Conservation (phyloP, 169 alveolate species). For the Plasmodium cynomolgi region DNA sequence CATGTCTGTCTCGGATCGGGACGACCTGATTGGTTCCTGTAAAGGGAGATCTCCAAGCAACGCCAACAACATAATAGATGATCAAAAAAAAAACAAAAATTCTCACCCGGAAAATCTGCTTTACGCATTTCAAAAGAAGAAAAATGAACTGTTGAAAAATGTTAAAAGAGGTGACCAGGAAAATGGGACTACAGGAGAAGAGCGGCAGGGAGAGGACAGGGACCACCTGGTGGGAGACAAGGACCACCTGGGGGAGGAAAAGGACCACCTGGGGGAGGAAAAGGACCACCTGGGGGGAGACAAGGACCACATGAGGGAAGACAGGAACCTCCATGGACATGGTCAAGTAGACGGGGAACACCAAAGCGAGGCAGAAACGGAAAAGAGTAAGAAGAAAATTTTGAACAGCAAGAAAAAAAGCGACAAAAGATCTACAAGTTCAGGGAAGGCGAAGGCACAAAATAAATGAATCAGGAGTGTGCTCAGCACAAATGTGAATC, state of each 20-base stretch:
- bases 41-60: background rate
- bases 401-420: background rate
- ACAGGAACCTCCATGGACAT: background rate
- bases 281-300: background rate
- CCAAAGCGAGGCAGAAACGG: slow-evolving; percentile 38
- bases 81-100: background rate
- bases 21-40: background rate
- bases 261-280: too few species aligned
- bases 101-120: background rate
- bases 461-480: background rate
- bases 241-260: background rate
- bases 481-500: background rate
- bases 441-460: background rate
- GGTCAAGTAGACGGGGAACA: background rate
- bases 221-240: background rate
- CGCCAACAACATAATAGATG: background rate
- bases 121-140: slow-evolving; percentile 15
- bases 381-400: slow-evolving; percentile 1
- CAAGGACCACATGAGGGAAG: background rate
- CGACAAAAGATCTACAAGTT: background rate
- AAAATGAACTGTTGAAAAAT: slow-evolving; percentile 12
- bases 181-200: slow-evolving; percentile 5
- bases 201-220: background rate
- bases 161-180: background rate
- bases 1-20: background rate